phyloP scores from a whole-genome alignment of 202 grass and related monocot genomes.

The Brachypodium distachyon region DNA sequence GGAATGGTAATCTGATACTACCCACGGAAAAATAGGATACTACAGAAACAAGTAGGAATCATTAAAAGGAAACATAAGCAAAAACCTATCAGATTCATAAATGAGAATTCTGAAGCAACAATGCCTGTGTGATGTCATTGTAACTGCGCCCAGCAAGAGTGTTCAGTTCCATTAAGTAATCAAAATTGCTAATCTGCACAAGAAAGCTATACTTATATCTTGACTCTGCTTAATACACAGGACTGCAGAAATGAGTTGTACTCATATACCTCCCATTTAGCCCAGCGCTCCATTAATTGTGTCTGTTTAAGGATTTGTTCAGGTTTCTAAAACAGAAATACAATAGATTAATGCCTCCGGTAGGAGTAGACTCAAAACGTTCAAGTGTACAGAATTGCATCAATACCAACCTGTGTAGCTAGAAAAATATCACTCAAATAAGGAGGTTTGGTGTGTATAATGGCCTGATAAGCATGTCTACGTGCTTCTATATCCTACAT shows the following conservation, averaged over 20 bases:
- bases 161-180: constrained; percentile 98
- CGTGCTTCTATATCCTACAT: constrained; percentile 67
- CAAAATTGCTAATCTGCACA: constrained; percentile 96
- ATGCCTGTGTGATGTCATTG: constrained; percentile 76
- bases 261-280: constrained; percentile 84
- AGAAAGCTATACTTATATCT: constrained; percentile 13
- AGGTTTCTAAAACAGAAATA: constrained; percentile 58
- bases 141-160: constrained; percentile 95
- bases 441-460: constrained; percentile 80
- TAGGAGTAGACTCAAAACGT: constrained; percentile 13
- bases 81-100: constrained; percentile 13
- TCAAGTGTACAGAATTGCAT: neutral
- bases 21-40: constrained; percentile 99
- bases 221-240: constrained; percentile 8
- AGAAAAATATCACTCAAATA: constrained; percentile 84
- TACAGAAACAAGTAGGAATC: constrained; percentile 30
- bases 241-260: neutral
- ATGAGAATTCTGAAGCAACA: constrained; percentile 25
- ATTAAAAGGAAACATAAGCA: constrained; percentile 1
- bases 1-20: constrained; percentile 80
- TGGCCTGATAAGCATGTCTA: constrained; percentile 85
- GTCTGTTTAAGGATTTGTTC: constrained; percentile 78
- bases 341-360: constrained; percentile 12
- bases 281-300: constrained; percentile 92
- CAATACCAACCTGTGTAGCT: constrained; percentile 63